Evolutionary conservation across 1,284 basidiomycete genomes (phyloP), one percentile per base, ranked within the genome.

Genomic region (Cerrena zonata): DNA sequence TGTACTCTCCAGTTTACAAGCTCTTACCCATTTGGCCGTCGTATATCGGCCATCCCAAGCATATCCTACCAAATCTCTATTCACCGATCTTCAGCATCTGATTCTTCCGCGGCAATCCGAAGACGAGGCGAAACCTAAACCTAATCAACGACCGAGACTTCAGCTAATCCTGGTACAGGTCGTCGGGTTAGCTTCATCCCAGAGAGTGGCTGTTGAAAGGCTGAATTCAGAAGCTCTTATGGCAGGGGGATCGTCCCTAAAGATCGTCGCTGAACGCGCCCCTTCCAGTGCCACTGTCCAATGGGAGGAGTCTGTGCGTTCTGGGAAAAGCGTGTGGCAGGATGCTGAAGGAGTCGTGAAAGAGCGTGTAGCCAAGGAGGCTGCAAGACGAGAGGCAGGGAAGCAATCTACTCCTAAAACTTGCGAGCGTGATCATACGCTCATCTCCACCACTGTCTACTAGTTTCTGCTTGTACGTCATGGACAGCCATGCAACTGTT

Each of bases 11-110:
- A 56, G 58, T 22, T 61, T 70, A n/a, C 60, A 62, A 5, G 37
- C 60, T 19, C 64, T 72, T 49, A 69, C 69, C 1, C 69, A 73
- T 55, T 58, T 73, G 47, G 69, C 69, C 7, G 49, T 73, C 54
- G 61, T 68, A 15, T 65, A 65, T 51, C 57, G 62, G 13, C 61
- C 61, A 21, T 55, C 63, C 3, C 52, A 58, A 24, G 42, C 52
- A 23, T 59, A 53, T 4, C 53, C 58, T 5, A 54, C 61, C 18
- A 40, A 52, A 11, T 49, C 59, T 19, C 53, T 66, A 44, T 49
- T 65, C 39, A 55, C 58, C 10, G 53, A 57, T 30, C 56, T 65
- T 38, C 43, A 54, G 23, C 55, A 51, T 25, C 56, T 66, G 19
- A 52, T 61, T 5, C 55, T 46, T n/a, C n/a, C 36, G 18, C 19